Evolutionary conservation across 1,284 basidiomycete species (phyloP).

Genomic region (Ceratobasidium theobromae): DNA sequence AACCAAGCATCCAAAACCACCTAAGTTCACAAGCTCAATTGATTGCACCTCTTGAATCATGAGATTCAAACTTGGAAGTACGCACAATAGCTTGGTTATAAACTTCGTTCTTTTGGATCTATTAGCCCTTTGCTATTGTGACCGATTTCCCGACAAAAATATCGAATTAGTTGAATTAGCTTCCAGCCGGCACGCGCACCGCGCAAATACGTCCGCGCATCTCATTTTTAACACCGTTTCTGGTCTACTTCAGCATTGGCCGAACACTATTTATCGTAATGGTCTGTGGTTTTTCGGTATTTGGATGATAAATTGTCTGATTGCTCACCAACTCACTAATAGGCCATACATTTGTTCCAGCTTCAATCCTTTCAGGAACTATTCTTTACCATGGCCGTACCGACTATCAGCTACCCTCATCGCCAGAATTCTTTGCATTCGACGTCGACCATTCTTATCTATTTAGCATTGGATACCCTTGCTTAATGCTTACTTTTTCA

Average conservation of each 20-base stretch:
- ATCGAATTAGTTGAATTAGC: too few species aligned
- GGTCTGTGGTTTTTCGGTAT: conserved; percentile 38
- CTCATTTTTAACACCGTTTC: conserved; percentile 50
- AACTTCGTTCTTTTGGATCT: too few species aligned
- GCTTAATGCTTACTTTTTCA: conserved; percentile 43
- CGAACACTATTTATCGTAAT: conserved; percentile 53
- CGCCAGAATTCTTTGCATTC: conserved; percentile 48
- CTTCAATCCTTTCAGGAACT: conserved; percentile 46
- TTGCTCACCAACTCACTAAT: too few species aligned
- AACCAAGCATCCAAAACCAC: too few species aligned
- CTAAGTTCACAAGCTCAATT: too few species aligned
- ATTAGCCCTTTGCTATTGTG: too few species aligned
- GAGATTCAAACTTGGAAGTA: too few species aligned
- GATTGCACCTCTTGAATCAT: too few species aligned
- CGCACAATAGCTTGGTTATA: too few species aligned
- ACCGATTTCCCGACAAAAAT: too few species aligned
- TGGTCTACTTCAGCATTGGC: conserved; percentile 54
- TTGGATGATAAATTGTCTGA: background rate
- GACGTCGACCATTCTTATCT: conserved; percentile 50
- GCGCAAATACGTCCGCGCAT: conserved; percentile 44
- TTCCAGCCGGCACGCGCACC: too few species aligned
- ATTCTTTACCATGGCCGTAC: conserved; percentile 48
- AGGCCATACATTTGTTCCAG: conserved; percentile 49
- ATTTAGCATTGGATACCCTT: conserved; percentile 38
- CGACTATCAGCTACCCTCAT: conserved; percentile 39